Evolutionary conservation across 208 protist species (phyloP).

Genomic region (Novymonas esmeraldas): DNA sequence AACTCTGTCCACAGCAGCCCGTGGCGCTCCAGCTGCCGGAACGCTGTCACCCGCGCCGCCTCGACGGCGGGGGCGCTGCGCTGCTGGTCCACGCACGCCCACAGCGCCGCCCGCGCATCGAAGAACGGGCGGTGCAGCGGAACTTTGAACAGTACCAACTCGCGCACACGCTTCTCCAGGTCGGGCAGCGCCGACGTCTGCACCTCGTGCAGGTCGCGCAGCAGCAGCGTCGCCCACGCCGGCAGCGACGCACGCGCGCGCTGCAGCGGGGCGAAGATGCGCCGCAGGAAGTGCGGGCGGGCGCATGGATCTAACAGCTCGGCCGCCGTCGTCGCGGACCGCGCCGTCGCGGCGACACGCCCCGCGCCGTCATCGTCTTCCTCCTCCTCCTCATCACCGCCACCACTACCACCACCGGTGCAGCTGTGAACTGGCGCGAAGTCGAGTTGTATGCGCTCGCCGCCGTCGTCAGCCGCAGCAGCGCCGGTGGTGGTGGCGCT

Average conservation of each 20-base stretch:
- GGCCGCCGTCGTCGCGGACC: conserved; percentile 2
- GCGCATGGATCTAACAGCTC: conserved; percentile 61
- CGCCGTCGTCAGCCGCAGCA: background rate
- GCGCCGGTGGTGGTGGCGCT: background rate
- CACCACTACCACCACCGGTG: background rate
- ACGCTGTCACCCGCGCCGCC: conserved; percentile 18
- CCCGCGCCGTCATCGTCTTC: background rate
- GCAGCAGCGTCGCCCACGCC: conserved; percentile 51
- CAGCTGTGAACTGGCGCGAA: conserved; percentile 10
- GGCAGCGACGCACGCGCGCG: conserved; percentile 47
- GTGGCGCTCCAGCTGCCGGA: conserved; percentile 21
- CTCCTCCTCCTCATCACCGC: background rate
- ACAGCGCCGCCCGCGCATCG: conserved; percentile 44
- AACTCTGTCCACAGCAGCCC: conserved; percentile 15
- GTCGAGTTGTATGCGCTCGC: conserved; percentile 32
- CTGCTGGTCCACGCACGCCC: conserved; percentile 27
- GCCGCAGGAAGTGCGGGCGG: conserved; percentile 59
- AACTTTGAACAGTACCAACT: conserved; percentile 48
- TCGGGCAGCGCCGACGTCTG: conserved; percentile 47
- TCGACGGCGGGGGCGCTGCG: conserved; percentile 30
- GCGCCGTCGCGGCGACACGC: background rate
- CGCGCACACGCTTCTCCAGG: conserved; percentile 50
- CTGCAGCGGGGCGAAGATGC: conserved; percentile 68
- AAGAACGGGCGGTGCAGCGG: conserved; percentile 65
- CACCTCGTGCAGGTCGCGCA: conserved; percentile 47